Evolutionary conservation across 805 yeast genomes (phyloP).

Genomic region (Hagleromyces aurorensis): DNA sequence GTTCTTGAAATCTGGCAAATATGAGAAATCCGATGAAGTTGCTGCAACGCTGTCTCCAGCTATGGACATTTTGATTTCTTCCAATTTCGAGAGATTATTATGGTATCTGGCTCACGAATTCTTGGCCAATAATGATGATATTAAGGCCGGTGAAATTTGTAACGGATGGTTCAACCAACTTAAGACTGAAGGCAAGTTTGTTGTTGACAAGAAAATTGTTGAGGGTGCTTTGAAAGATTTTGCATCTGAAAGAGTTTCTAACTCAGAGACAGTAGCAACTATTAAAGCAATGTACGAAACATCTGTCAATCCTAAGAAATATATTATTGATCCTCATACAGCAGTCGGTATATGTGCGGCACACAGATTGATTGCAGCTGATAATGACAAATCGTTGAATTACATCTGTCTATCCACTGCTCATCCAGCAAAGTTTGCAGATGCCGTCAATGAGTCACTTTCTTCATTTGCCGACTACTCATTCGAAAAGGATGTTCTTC

Average conservation of each 20-base stretch:
- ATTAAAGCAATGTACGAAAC: conserved; percentile 59
- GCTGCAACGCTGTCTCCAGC: conserved; percentile 94
- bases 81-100: conserved; percentile 91
- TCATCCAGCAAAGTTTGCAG: conserved; percentile 97
- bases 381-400: conserved; percentile 36
- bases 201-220: conserved; percentile 57
- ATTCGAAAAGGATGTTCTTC: conserved; percentile 82
- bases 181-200: conserved; percentile 67
- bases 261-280: conserved; percentile 70
- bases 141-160: conserved; percentile 69
- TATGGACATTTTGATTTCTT: conserved; percentile 93
- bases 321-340: conserved; percentile 92
- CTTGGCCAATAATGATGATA: conserved; percentile 39
- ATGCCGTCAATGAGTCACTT: conserved; percentile 84
- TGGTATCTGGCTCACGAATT: conserved; percentile 88
- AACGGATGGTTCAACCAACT: conserved; percentile 71
- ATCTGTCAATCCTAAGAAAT: conserved; percentile 48
- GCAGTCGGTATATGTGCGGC: conserved; percentile 89
- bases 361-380: conserved; percentile 47
- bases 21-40: conserved; percentile 68
- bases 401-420: conserved; percentile 88
- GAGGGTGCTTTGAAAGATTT: conserved; percentile 61
- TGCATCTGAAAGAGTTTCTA: conserved; percentile 71
- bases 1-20: conserved; percentile 78
- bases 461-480: conserved; percentile 60